Base-by-base conservation (phyloP, 2,329 filamentous ascomycete genomes). In the Botrytis paeoniae region DNA sequence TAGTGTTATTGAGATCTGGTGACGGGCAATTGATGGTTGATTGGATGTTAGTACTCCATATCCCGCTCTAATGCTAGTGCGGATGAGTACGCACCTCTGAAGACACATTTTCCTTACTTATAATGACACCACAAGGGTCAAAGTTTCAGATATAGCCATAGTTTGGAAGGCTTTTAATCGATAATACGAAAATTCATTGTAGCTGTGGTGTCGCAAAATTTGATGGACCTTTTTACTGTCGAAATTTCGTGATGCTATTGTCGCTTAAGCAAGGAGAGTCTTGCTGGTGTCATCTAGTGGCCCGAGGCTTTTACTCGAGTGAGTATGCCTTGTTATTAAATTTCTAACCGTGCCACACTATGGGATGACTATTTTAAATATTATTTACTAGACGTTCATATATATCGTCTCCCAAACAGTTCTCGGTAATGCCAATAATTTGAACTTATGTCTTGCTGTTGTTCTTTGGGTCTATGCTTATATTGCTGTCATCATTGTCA, bases 201-300 rank as follows among this genome's bases (percentile, higher is more conserved):
- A 22, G 29, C 18, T 32, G n/a, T 7, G 18, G n/a, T 12, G n/a
- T 43, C 18, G 29, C 2, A 41, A 43, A 12, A 9, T 29, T 41
- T 14, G 6, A 4, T 69, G 1, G n/a, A 14, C 12, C 7, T 10
- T 57, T 41, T 43, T 14, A 43, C 7, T 57, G 65, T 69, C 65
- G 5, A 69, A 69, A 12, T 41, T 69, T 25, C 37, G 18, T 12
- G 35, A 16, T 43, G n/a, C 18, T 1, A 43, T 59, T 69, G 35
- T 69, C 65, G 65, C 65, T 57, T 69, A 69, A 69, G 41, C 10
- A 57, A 57, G 65, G 65, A 69, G 65, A 12, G 5, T 57, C 22
- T 69, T 54, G 14, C 51, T 12, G 12, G 12, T 69, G 29, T 25
- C 8, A 41, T 57, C 6, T 1, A 41, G 2, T 29, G 18, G 1